Percentiles rank a stretch among this genome's conserved stretches.
Evolutionary conservation across 2,329 filamentous ascomycete species (phyloP).

Genomic region (Rasamsonia emersonii): DNA sequence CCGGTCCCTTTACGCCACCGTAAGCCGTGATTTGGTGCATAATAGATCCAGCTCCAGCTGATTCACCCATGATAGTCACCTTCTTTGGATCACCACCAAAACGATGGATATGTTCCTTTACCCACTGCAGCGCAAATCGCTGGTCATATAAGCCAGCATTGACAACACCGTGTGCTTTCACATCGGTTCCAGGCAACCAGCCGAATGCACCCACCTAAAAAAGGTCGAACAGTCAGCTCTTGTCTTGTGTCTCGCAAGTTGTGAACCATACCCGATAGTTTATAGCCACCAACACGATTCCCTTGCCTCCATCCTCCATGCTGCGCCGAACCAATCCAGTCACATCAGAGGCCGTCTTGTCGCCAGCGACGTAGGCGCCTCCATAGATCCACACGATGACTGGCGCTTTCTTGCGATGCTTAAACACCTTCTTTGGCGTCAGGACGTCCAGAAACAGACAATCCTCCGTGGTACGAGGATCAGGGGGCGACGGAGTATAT

Average conservation of each 20-base stretch:
- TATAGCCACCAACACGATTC: slow-evolving; percentile 39
- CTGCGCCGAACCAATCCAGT: slow-evolving; percentile 35
- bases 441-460: slow-evolving; percentile 28
- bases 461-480: slow-evolving; percentile 10
- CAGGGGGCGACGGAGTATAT: slow-evolving; percentile 40
- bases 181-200: slow-evolving; percentile 34
- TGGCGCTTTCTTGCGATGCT: slow-evolving; percentile 19
- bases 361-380: slow-evolving; percentile 36
- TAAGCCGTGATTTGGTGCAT: slow-evolving; percentile 11
- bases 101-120: slow-evolving; percentile 43
- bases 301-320: slow-evolving; percentile 26
- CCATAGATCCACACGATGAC: slow-evolving; percentile 39
- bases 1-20: neutral
- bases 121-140: slow-evolving; percentile 49
- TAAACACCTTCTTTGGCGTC: slow-evolving; percentile 14
- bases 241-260: too few species aligned
- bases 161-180: slow-evolving; percentile 28
- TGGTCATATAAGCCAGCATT: slow-evolving; percentile 48
- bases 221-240: too few species aligned
- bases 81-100: slow-evolving; percentile 46
- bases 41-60: slow-evolving; percentile 34
- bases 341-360: slow-evolving; percentile 26
- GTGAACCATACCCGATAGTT: too few species aligned
- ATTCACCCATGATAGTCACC: slow-evolving; percentile 44
- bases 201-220: slow-evolving; percentile 36